These are phyloP conservation scores for Chernovozyma sophiae-reginae DNA, from an alignment of 1,139 yeast species.

Conservation along the genomic window DNA sequence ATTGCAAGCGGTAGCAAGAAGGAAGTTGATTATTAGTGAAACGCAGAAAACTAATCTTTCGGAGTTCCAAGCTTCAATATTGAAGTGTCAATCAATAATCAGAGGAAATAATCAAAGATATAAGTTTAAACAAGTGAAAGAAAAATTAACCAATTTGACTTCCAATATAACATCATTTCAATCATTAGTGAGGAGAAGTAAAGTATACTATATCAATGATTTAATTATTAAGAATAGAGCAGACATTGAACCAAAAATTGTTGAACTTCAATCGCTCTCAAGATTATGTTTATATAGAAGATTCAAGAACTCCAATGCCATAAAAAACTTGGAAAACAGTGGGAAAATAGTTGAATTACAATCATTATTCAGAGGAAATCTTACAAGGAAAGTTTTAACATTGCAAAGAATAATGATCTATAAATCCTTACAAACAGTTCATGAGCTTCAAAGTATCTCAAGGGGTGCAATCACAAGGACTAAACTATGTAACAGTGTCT, in stretches of 20 bases:
- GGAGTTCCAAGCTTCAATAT: slow-evolving; percentile 6
- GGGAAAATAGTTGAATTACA: slow-evolving; percentile 26
- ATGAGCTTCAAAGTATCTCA: slow-evolving; percentile 47
- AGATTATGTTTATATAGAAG: slow-evolving; percentile 26
- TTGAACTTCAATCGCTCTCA: slow-evolving; percentile 31
- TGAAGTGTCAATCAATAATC: slow-evolving; percentile 22
- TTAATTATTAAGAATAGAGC: slow-evolving; percentile 21
- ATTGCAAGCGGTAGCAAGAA: slow-evolving; percentile 37
- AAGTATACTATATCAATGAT: slow-evolving; percentile 19
- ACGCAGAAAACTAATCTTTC: slow-evolving; percentile 10
- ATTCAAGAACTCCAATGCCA: slow-evolving; percentile 10
- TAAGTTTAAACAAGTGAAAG: slow-evolving; percentile 3
- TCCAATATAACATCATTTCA: slow-evolving; percentile 20
- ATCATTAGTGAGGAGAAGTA: slow-evolving; percentile 24
- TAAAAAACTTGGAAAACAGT: slow-evolving; percentile 13
- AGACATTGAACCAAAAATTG: slow-evolving; percentile 20
- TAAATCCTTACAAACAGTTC: slow-evolving; percentile 12
- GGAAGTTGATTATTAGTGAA: slow-evolving; percentile 15
- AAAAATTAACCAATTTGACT: slow-evolving; percentile 9
- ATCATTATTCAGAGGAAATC: slow-evolving; percentile 30
- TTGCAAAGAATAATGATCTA: neutral
- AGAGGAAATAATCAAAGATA: slow-evolving; percentile 20
- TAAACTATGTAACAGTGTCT: slow-evolving; percentile 39
- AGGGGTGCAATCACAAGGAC: slow-evolving; percentile 52
- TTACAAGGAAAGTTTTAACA: slow-evolving; percentile 14